A percentile compares a stretch with the other conserved stretches of the same genome.
Conservation (phyloP, 2,329 filamentous ascomycete species). For the Penicillium sp. region DNA sequence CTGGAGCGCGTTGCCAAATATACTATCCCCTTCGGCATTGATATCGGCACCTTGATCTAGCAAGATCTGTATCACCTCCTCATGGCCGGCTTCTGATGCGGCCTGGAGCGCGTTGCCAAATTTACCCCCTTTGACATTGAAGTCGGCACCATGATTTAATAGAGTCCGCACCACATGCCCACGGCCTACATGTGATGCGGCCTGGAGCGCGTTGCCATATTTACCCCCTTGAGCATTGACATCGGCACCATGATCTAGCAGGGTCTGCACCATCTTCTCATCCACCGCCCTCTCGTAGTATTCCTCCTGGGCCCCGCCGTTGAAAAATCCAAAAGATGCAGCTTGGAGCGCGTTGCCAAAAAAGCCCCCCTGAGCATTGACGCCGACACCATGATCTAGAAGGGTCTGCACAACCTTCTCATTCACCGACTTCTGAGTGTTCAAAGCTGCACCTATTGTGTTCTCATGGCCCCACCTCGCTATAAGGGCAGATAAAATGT, state of each 20-base stretch:
- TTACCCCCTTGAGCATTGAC: not conserved
- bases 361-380: not conserved
- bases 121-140: too few relatives aligned
- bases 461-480: not conserved
- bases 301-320: too few relatives aligned
- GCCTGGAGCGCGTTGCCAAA: slow-evolving; percentile 1
- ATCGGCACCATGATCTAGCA: not conserved
- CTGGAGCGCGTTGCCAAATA: slow-evolving; percentile 3
- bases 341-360: slow-evolving; percentile 1
- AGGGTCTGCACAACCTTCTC: not conserved
- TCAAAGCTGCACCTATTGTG: not conserved
- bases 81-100: not conserved
- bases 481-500: not conserved
- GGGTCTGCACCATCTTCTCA: not conserved
- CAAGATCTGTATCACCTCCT: not conserved
- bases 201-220: slow-evolving; percentile 1
- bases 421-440: not conserved
- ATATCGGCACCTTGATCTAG: slow-evolving; percentile 4
- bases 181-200: not conserved
- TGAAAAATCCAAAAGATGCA: not conserved
- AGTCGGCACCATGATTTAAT: not conserved
- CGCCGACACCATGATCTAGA: not conserved
- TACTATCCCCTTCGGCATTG: not conserved
- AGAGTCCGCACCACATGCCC: not conserved
- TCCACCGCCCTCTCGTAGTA: not conserved